Conservation (phyloP, 495 filamentous ascomycete genomes). For the Lichina pygmaea region DNA sequence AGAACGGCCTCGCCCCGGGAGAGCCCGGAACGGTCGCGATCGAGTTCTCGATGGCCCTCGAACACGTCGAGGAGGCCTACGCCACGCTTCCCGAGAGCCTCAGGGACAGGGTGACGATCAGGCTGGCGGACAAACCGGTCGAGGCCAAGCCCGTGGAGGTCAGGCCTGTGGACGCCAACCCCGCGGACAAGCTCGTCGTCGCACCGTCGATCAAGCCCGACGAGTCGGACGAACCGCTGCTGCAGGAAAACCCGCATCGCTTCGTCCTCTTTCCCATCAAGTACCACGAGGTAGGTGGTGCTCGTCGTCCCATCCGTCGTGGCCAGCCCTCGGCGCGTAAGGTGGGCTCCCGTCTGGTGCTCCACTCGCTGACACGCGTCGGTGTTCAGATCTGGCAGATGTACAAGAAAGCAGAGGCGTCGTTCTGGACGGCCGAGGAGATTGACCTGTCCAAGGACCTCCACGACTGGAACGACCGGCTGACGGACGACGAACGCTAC, state of each 20-base stretch:
- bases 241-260: slow-evolving; percentile 85
- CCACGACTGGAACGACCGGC: slow-evolving; percentile 92
- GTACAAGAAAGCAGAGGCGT: slow-evolving; percentile 99
- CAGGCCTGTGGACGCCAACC: slow-evolving; percentile 22
- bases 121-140: slow-evolving; percentile 20
- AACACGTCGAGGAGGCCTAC: slow-evolving; percentile 9
- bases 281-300: slow-evolving; percentile 77
- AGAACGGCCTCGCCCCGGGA: background rate
- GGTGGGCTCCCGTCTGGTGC: slow-evolving; percentile 18
- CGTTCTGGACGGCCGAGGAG: slow-evolving; percentile 99
- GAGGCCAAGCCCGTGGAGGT: slow-evolving; percentile 23
- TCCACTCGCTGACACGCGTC: slow-evolving; percentile 3
- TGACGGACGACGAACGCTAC: slow-evolving; percentile 92
- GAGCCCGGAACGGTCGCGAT: no score
- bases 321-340: slow-evolving; percentile 28
- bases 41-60: no score
- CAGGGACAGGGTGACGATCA: slow-evolving; percentile 19
- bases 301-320: slow-evolving; percentile 12
- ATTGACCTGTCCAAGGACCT: slow-evolving; percentile 97
- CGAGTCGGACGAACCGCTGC: slow-evolving; percentile 66
- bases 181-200: slow-evolving; percentile 20
- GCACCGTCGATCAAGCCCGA: slow-evolving; percentile 37
- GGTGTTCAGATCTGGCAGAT: slow-evolving; percentile 81
- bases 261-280: slow-evolving; percentile 98
- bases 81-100: slow-evolving; percentile 27